A percentile compares a stretch with the other conserved stretches of the same genome.
Conservation (phyloP, 169 alveolate species). For the Amoebophrya sp. region DNA sequence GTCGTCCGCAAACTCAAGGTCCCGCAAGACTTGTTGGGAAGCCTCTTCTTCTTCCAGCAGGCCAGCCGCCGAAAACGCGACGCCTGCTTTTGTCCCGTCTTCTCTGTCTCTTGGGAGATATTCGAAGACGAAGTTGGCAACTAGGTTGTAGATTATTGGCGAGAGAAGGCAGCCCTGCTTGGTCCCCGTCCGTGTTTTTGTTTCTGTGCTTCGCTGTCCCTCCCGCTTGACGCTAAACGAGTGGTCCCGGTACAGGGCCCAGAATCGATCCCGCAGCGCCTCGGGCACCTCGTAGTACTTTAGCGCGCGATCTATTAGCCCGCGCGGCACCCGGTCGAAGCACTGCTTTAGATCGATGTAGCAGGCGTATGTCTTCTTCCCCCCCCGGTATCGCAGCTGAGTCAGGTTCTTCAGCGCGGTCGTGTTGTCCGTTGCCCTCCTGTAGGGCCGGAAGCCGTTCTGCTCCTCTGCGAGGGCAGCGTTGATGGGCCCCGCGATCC, state of each 20-base stretch:
- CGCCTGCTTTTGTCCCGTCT: too few relatives aligned
- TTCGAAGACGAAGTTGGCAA: neutral
- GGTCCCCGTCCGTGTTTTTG: neutral
- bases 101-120: neutral
- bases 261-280: neutral
- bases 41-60: neutral
- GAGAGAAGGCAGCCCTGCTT: constrained; percentile 2
- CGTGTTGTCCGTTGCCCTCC: neutral
- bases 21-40: too few relatives aligned
- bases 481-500: neutral
- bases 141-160: neutral
- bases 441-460: neutral
- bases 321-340: neutral
- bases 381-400: neutral
- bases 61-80: too few relatives aligned
- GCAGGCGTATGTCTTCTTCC: neutral
- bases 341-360: neutral
- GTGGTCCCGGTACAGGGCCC: neutral
- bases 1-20: neutral
- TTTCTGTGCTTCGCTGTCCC: neutral
- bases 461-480: neutral
- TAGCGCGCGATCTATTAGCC: neutral
- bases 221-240: neutral
- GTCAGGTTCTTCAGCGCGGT: neutral
- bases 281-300: neutral